Evolutionary conservation across 371 early-diverging fungal genomes (phyloP), one percentile per base, ranked within the genome.

Genomic region (Capillidium heterosporum): DNA sequence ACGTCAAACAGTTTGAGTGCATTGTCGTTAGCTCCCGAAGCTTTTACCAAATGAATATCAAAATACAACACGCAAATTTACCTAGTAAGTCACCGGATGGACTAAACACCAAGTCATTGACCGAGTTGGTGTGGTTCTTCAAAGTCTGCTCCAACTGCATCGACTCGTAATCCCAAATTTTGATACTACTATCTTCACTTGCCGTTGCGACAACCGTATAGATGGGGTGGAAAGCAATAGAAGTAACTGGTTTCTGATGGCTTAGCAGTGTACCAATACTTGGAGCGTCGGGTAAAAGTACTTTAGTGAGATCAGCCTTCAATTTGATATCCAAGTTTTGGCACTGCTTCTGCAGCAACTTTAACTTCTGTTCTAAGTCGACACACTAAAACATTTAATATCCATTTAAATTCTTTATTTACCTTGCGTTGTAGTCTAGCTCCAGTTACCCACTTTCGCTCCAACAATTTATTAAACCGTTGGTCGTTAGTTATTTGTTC

Each of bases 371-470:
- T 64, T 93, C 93, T 41, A 92, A 74, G 46, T 91, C 94, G 82
- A 90, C 85, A 53, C 91, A 84, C 84, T 89, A 63, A 24, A 27
- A 26, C 5, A 27, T 42, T 56, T 53, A n/a, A 32, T 56, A n/a
- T n/a, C n/a, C n/a, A n/a, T n/a, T n/a, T n/a, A n/a, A n/a, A n/a
- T n/a, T n/a, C n/a, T n/a, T 13, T 8, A 28, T 43, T 31, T 66
- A 82, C 86, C 80, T 91, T 92, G 61, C 85, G 85, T 61, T 92
- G 94, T 60, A 92, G 67, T 21, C 94, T 76, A 59, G 91, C 82
- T 11, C 91, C 87, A 15, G 89, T 86, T 5, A 85, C 85, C 95
- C 95, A 94, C 61, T 94, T 94, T 67, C 91, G 91, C 64, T 91
- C 91, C 56, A 94, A 71, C 41, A 93, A 63, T 48, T 86, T 87